Evolutionary conservation across 306 rosid species (phyloP).

Genomic region (Parietaria judaica): DNA sequence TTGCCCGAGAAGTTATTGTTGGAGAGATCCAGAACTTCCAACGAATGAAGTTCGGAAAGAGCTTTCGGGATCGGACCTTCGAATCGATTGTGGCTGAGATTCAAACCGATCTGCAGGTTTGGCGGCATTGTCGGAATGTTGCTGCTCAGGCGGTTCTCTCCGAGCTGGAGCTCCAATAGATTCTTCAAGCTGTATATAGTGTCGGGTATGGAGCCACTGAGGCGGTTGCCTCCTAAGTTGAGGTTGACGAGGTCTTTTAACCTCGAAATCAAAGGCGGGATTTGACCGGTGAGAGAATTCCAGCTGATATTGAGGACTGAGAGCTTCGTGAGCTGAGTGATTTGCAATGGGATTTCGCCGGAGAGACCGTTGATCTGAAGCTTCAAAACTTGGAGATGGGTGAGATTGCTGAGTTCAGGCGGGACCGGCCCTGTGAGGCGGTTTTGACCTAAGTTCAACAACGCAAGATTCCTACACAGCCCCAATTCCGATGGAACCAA

Average conservation of each 20-base stretch:
- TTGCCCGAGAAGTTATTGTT: slow-evolving; percentile 53
- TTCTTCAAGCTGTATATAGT: slow-evolving; percentile 13
- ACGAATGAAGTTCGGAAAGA: slow-evolving; percentile 15
- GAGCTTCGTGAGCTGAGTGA: slow-evolving; percentile 25
- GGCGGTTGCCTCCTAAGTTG: slow-evolving; percentile 45
- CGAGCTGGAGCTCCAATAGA: slow-evolving; percentile 67
- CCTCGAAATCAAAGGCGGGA: slow-evolving; percentile 37
- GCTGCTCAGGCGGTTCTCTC: slow-evolving; percentile 45
- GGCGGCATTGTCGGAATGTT: slow-evolving; percentile 49
- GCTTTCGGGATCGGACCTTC: slow-evolving; percentile 37
- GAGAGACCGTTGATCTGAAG: slow-evolving; percentile 48
- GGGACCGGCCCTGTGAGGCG: slow-evolving; percentile 45
- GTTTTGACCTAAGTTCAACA: slow-evolving; percentile 66
- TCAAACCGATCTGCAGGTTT: slow-evolving; percentile 51
- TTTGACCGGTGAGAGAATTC: slow-evolving; percentile 56
- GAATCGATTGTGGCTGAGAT: slow-evolving; percentile 67
- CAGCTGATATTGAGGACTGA: slow-evolving; percentile 45
- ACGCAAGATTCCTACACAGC: slow-evolving; percentile 36
- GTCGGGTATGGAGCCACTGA: slow-evolving; percentile 47
- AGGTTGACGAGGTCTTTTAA: slow-evolving; percentile 30
- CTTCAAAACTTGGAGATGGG: slow-evolving; percentile 43
- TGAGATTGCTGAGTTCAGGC: slow-evolving; percentile 35
- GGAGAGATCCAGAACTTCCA: slow-evolving; percentile 80
- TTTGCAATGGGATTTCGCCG: slow-evolving; percentile 47
- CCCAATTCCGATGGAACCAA: slow-evolving; percentile 37